A percentile compares a stretch with the other conserved stretches of the same genome.
Conservation (phyloP, 2,329 filamentous ascomycete species). For the Fusarium sp. region DNA sequence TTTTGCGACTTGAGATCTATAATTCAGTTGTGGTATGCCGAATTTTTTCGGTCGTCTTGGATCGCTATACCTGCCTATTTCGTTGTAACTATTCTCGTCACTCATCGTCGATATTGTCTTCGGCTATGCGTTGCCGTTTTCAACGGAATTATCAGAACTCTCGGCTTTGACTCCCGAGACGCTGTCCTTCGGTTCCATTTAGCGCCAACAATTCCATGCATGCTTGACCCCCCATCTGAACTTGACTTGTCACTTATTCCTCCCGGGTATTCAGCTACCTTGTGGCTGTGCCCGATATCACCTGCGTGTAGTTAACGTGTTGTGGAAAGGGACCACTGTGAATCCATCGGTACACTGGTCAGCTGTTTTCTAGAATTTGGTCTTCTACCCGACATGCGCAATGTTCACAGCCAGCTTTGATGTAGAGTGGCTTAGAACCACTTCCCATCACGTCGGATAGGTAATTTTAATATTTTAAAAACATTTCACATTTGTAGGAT, state of each 20-base stretch:
- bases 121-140: background rate
- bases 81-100: background rate
- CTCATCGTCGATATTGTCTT: background rate
- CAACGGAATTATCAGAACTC: background rate
- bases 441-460: background rate
- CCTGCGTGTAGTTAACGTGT: background rate
- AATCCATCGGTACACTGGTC: background rate
- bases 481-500: too few species aligned
- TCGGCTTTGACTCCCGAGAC: background rate
- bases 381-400: accelerated
- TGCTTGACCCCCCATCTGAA: background rate
- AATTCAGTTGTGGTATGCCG: background rate
- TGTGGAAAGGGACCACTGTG: background rate
- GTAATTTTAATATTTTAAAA: background rate
- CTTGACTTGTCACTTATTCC: background rate
- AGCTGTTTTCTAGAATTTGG: background rate
- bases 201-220: background rate
- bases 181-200: background rate
- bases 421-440: background rate
- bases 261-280: background rate
- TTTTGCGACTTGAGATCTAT: background rate
- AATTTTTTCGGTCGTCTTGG: background rate
- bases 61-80: background rate
- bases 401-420: background rate
- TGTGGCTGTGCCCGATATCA: background rate